Evolutionary conservation across 2,329 filamentous ascomycete species (phyloP).

Genomic region (Cordyceps pruinosa): DNA sequence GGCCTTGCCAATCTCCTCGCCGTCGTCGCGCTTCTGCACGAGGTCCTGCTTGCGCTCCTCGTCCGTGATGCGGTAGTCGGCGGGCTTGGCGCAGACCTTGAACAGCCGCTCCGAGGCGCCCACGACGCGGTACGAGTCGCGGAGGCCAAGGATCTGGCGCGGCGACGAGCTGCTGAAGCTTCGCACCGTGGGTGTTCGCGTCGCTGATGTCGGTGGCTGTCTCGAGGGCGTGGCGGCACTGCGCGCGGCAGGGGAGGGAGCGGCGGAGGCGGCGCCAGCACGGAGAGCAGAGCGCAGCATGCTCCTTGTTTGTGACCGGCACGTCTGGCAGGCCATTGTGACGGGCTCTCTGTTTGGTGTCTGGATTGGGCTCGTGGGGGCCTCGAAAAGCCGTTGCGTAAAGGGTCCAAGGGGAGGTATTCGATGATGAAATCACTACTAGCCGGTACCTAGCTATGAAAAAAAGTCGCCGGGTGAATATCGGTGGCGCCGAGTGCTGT

Average conservation of each 20-base stretch:
- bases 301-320: conserved; percentile 37
- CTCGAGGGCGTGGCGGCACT: background rate
- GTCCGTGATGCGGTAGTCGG: conserved; percentile 69
- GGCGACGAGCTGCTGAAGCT: conserved; percentile 30
- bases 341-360: background rate
- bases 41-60: conserved; percentile 57
- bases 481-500: conserved; percentile 13
- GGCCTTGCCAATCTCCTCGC: conserved; percentile 67
- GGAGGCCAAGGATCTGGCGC: conserved; percentile 27
- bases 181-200: conserved; percentile 18
- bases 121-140: conserved; percentile 64
- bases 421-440: no score
- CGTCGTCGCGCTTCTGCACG: conserved; percentile 65
- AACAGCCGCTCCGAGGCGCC: conserved; percentile 72
- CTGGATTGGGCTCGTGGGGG: background rate
- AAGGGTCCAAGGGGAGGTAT: background rate
- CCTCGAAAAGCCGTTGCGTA: background rate
- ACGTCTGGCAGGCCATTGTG: conserved; percentile 44
- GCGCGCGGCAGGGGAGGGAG: conserved; percentile 20
- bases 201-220: background rate
- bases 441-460: background rate
- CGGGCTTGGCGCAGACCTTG: conserved; percentile 64
- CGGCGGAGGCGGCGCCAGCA: conserved; percentile 19
- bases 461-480: conserved; percentile 21
- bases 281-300: conserved; percentile 30